Base-by-base conservation (phyloP, 1,139 yeast species). In the Taphrina communis region DNA sequence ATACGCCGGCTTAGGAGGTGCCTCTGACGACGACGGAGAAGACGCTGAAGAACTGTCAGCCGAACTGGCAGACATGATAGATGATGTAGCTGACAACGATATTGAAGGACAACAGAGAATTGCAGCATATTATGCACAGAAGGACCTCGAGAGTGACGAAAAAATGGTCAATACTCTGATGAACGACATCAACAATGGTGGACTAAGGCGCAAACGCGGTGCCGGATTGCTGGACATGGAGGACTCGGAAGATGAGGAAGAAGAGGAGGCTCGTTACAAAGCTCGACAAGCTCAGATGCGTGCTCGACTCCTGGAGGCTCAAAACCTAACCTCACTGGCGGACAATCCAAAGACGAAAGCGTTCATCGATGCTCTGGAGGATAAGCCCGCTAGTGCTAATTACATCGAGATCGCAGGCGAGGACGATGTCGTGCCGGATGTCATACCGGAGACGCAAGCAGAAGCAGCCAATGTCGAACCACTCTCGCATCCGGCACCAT, bases 1-100 rank as follows among this genome's bases (percentile, higher is more conserved):
- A 80, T 93, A 96, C 93, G 87, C 87, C 63, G 97, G 97, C 1
- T 76, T 90, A 69, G 97, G 97, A 69, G 97, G 97, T 70, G 82
- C 77, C 11, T 95, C 90, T 74, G 90, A 88, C 6, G 97, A 91
- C 71, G 78, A 74, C 3, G 87, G 91, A 87, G 87, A 92, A 70
- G 97, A 92, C 77, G 93, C 90, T 79, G 81, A 83, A 62, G 82
- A 87, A 60, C 84, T 55, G 19, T 31, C 44, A 1, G 52, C 56
- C 12, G 71, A 69, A 38, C 56, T 70, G 9, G 66, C 66, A 14
- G 66, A 38, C n/a, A 65, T 70, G 69, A 70, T 70, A 56, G 72
- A 70, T 17, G 63, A 65, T 6, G 53, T 52, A 12, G 42, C 50
- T 12, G 63, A 50, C 9, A 14, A 44, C 36, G 69, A 70, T 53